These are phyloP conservation scores for Lentinus polychrous DNA, from an alignment of 1,284 basidiomycete genomes.

Conservation along the genomic window DNA sequence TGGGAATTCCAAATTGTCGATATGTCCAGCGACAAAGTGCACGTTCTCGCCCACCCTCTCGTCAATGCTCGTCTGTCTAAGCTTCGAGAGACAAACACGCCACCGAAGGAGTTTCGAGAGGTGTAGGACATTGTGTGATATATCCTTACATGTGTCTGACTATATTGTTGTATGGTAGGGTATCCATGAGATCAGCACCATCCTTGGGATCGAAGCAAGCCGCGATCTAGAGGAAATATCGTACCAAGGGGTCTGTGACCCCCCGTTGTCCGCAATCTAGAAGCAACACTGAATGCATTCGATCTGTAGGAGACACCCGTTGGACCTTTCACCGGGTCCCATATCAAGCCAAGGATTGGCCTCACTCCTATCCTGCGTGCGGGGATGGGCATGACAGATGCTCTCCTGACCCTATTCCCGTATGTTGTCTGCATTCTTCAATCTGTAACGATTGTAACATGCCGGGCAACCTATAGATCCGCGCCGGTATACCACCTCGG, in stretches of 20 bases:
- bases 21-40: conserved; percentile 33
- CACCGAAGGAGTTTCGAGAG: conserved; percentile 74
- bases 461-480: conserved; percentile 30
- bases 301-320: conserved; percentile 56
- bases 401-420: conserved; percentile 77
- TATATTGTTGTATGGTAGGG: conserved; percentile 36
- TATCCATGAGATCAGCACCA: conserved; percentile 62
- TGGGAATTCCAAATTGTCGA: conserved; percentile 9
- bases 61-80: conserved; percentile 68
- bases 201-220: conserved; percentile 74
- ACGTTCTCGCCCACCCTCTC: conserved; percentile 66
- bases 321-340: conserved; percentile 56
- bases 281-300: not conserved
- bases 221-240: conserved; percentile 51
- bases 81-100: conserved; percentile 56
- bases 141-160: not conserved
- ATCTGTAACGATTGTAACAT: not conserved
- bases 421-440: conserved; percentile 29
- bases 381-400: conserved; percentile 91
- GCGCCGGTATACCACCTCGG: conserved; percentile 91
- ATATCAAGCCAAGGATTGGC: conserved; percentile 71
- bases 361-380: conserved; percentile 89
- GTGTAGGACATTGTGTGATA: conserved; percentile 29
- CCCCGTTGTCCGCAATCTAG: not conserved
- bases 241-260: conserved; percentile 52